Percentiles rank a stretch among this genome's conserved stretches.
Conservation (phyloP, 2,329 filamentous ascomycete species). For the Fusarium incarnatum region DNA sequence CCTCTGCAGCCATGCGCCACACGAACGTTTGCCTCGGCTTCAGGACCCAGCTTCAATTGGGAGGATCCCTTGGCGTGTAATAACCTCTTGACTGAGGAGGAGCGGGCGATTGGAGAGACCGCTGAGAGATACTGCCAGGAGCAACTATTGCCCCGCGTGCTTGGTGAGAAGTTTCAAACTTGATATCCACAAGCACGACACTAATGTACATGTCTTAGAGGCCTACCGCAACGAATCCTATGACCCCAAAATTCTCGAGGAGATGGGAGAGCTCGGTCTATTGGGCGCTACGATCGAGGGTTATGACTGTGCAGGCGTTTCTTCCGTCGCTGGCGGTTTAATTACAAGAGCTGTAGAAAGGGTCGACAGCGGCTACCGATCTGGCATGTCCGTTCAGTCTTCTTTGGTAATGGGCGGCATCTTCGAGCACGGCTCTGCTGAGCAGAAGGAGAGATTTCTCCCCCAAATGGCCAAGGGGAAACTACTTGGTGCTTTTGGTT, state of each 20-base stretch:
- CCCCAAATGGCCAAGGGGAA: constrained; percentile 86
- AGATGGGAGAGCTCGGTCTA: constrained; percentile 94
- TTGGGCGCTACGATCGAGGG: constrained; percentile 88
- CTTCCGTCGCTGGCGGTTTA: constrained; percentile 86
- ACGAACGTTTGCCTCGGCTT: constrained; percentile 53
- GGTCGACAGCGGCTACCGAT: constrained; percentile 91
- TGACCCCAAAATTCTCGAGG: constrained; percentile 84
- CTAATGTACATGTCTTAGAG: constrained; percentile 62
- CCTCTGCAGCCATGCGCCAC: constrained; percentile 45
- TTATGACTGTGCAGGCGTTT: constrained; percentile 88
- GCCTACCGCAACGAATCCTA: constrained; percentile 88
- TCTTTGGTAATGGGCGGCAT: constrained; percentile 95
- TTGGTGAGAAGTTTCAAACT: constrained; percentile 68
- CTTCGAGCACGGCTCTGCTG: constrained; percentile 84
- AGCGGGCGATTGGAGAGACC: constrained; percentile 88
- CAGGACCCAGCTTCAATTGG: constrained; percentile 78
- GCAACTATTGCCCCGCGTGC: constrained; percentile 82
- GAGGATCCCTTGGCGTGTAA: constrained; percentile 84
- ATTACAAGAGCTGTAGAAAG: constrained; percentile 92
- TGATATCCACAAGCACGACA: constrained; percentile 1
- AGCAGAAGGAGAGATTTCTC: constrained; percentile 87
- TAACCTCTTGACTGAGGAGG: constrained; percentile 87
- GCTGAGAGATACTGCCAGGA: constrained; percentile 96
- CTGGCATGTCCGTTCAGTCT: constrained; percentile 92
- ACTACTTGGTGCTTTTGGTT: constrained; percentile 84